Evolutionary conservation across 305 asterid genomes (phyloP).

Genomic region (Fraxinus floribunda): DNA sequence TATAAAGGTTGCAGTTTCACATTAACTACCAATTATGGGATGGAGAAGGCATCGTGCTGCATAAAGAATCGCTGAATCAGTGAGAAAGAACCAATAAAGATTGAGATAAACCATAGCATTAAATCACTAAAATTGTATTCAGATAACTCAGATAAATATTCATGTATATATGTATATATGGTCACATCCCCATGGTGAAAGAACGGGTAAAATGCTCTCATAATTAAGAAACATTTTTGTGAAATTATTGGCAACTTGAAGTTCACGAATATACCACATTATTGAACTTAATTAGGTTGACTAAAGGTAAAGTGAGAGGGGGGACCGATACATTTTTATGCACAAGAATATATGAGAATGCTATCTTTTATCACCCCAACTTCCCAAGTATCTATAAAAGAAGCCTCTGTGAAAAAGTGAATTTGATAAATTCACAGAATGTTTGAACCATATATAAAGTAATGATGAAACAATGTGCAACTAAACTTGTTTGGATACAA

Average conservation of each 20-base stretch:
- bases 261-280: not conserved
- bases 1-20: conserved; percentile 24
- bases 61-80: conserved; percentile 18
- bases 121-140: conserved; percentile 21
- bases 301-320: not conserved
- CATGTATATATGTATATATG: not conserved
- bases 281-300: not conserved
- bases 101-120: conserved; percentile 29
- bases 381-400: not conserved
- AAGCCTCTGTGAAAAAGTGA: not conserved
- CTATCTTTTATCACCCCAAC: not conserved
- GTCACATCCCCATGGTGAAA: not conserved
- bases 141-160: conserved; percentile 23
- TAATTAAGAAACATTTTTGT: not conserved
- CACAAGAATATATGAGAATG: not conserved
- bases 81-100: conserved; percentile 23
- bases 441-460: not conserved
- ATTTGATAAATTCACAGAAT: conserved; percentile 5
- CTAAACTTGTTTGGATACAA: not conserved
- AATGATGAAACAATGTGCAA: not conserved
- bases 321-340: not conserved
- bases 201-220: not conserved
- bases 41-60: conserved; percentile 21
- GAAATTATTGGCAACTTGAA: not conserved
- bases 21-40: conserved; percentile 27